Conservation (phyloP, 2,329 filamentous ascomycete species). For the Aureobasidium melanogenum region DNA sequence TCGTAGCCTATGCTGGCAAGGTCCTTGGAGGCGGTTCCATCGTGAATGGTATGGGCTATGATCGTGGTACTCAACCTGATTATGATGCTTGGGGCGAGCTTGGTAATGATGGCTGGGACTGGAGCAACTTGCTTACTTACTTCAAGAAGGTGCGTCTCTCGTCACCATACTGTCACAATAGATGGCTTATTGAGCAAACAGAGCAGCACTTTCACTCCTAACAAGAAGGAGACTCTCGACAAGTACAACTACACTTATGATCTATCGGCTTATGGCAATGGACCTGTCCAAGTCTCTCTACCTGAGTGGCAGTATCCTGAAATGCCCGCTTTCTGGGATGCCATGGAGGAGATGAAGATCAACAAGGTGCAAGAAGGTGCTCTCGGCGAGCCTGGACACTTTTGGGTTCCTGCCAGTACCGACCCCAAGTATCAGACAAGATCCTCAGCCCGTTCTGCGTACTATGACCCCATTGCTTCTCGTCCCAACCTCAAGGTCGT, state of each 20-base stretch:
- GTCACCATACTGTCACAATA: background rate
- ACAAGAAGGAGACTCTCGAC: conserved; percentile 11
- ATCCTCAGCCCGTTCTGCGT: conserved; percentile 26
- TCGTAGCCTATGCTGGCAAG: background rate
- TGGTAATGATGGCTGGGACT: conserved; percentile 5
- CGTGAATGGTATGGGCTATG: conserved; percentile 9
- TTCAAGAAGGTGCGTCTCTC: conserved; percentile 16
- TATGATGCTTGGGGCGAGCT: conserved; percentile 7
- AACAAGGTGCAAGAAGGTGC: conserved; percentile 15
- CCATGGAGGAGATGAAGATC: conserved; percentile 16
- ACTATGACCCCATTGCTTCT: conserved; percentile 23
- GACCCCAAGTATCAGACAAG: conserved; percentile 26
- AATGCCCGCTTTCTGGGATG: conserved; percentile 17
- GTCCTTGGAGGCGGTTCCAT: conserved; percentile 5
- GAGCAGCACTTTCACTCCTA: conserved; percentile 18
- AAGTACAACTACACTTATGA: conserved; percentile 16
- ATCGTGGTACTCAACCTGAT: conserved; percentile 10
- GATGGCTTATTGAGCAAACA: conserved; percentile 18
- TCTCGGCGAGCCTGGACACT: conserved; percentile 24
- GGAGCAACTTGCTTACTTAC: conserved; percentile 13
- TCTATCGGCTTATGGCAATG: conserved; percentile 15
- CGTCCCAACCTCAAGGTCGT: conserved; percentile 27
- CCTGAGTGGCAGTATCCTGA: conserved; percentile 18
- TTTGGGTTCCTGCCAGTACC: conserved; percentile 29
- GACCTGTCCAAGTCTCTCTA: conserved; percentile 17